Percentiles rank a stretch among this genome's conserved stretches.
phyloP scores from a whole-genome alignment of 345 rosid genomes.

The Citrus maxima region DNA sequence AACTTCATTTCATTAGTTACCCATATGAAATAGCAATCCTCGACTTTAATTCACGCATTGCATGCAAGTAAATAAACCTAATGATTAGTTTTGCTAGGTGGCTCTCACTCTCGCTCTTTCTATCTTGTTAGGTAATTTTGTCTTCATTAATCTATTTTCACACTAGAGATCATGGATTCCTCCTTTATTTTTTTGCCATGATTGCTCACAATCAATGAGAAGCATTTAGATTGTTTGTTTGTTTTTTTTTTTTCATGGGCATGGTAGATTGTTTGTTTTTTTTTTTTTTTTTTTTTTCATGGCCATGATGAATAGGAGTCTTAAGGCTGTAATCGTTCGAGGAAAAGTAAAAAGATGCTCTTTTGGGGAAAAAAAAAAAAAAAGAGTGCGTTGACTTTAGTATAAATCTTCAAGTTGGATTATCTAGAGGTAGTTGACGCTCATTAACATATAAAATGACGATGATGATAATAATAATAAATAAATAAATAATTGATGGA shows the following conservation, averaged over 20 bases:
- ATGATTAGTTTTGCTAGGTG: constrained; percentile 16
- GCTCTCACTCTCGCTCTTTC: background rate
- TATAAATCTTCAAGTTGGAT: constrained; percentile 7
- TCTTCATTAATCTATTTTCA: constrained; percentile 3
- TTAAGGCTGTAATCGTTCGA: constrained; percentile 14
- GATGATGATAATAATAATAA: too few species aligned
- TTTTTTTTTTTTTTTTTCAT: background rate
- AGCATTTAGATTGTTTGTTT: background rate
- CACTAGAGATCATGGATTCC: background rate
- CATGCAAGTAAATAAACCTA: background rate
- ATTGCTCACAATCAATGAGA: constrained; percentile 19
- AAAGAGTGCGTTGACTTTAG: constrained; percentile 37
- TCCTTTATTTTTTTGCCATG: constrained; percentile 1
- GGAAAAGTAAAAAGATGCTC: constrained; percentile 4
- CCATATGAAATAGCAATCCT: too few species aligned
- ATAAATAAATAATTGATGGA: background rate
- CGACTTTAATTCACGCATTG: background rate
- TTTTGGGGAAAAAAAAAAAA: too few species aligned
- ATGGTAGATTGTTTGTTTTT: background rate
- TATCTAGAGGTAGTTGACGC: constrained; percentile 22
- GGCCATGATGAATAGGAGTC: constrained; percentile 23
- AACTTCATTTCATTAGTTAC: too few species aligned
- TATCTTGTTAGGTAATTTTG: background rate
- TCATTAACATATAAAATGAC: background rate
- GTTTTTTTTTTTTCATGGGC: background rate